phyloP scores from a whole-genome alignment of 345 rosid genomes.

The Erysimum cheiranthoides region DNA sequence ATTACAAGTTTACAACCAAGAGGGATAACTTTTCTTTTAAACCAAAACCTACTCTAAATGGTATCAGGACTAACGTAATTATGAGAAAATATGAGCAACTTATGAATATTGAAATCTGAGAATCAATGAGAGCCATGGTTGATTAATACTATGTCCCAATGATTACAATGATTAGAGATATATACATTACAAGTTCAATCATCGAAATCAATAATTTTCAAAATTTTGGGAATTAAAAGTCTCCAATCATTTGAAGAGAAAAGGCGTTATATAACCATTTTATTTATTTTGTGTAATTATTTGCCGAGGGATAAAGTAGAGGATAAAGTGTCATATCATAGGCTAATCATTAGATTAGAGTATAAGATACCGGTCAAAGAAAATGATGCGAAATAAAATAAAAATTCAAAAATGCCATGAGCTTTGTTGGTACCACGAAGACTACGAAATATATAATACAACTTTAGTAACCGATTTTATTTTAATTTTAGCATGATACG shows the following conservation, averaged over 20 bases:
- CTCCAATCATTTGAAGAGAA: conserved; percentile 41
- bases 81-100: background rate
- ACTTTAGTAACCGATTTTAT: conserved; percentile 28
- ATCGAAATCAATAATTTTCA: conserved; percentile 25
- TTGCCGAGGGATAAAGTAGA: conserved; percentile 20
- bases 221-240: background rate
- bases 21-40: background rate
- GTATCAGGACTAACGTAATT: too few relatives aligned
- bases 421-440: conserved; percentile 40
- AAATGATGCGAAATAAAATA: conserved; percentile 22
- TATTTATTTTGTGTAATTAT: conserved; percentile 6
- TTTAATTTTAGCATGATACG: conserved; percentile 48
- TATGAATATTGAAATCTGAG: background rate
- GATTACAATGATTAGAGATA: conserved; percentile 30
- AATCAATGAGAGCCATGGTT: background rate
- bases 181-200: conserved; percentile 24
- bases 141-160: conserved; percentile 5
- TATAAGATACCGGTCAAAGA: conserved; percentile 43
- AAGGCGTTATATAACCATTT: background rate
- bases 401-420: conserved; percentile 25
- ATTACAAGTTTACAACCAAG: background rate
- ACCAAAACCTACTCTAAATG: background rate
- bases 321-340: conserved; percentile 39
- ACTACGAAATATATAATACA: conserved; percentile 28
- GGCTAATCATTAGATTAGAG: conserved; percentile 30